Conservation (phyloP, 192 early-diverging fungal genomes). For the Coemansia sp. region DNA sequence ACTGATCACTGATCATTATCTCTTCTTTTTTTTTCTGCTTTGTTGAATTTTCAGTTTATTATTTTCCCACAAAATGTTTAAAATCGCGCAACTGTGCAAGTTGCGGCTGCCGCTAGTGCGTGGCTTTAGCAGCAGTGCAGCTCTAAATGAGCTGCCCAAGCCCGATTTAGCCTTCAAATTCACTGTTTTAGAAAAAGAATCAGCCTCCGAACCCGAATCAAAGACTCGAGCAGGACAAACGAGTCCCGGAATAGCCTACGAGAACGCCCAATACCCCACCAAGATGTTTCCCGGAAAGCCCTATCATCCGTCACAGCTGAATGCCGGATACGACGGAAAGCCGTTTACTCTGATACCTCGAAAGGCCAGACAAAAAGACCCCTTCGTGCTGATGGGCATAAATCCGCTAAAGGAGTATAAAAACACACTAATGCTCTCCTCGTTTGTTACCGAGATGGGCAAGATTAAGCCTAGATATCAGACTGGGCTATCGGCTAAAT, state of each 20-base stretch:
- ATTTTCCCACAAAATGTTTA: too few species aligned
- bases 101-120: too few species aligned
- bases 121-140: too few species aligned
- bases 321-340: conserved; percentile 13
- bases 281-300: conserved; percentile 13
- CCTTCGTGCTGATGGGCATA: conserved; percentile 34
- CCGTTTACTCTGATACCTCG: not conserved
- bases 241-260: conserved; percentile 9
- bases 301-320: conserved; percentile 37
- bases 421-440: conserved; percentile 55
- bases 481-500: conserved; percentile 60
- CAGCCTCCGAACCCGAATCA: not conserved
- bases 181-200: not conserved
- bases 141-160: not conserved
- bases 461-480: conserved; percentile 60
- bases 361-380: conserved; percentile 16
- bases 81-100: too few species aligned
- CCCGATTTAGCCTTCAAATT: not conserved
- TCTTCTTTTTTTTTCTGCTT: too few species aligned
- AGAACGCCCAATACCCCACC: conserved; percentile 20
- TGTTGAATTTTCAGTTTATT: too few species aligned
- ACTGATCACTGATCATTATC: too few species aligned
- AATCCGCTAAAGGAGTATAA: conserved; percentile 54
- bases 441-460: conserved; percentile 63
- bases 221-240: not conserved